Base-by-base conservation (phyloP, 352 stramenopile species). In the Globisporangium uncinulatum region DNA sequence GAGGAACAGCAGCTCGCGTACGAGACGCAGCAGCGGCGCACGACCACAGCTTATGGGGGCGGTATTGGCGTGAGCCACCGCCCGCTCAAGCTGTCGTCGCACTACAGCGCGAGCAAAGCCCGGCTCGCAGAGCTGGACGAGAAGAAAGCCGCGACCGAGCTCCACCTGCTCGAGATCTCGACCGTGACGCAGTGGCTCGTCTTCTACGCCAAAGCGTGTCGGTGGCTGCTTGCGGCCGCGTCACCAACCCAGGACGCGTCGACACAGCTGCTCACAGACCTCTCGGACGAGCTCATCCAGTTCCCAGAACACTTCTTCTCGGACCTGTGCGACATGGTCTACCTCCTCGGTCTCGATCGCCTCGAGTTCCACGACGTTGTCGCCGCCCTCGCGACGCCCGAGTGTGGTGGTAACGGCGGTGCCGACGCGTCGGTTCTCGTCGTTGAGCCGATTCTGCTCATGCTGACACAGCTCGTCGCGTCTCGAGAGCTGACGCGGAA, bases 301-400 rank as follows among this genome's bases (percentile, higher is more conserved):
- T 87, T 90, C 48, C 79, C 79, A 1, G 75, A 90, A 39, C 77
- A 88, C 59, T 87, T 88, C 43, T 86, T 90, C 54, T 76, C 86
- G n/a, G 79, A 90, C 54, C 17, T 90, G 34, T 90, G 79, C 46
- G 70, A 87, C 29, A 72, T 80, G 24, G 66, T 85, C 6, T 74
- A 78, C 49, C 56, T 87, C 19, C 65, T 89, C 37, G 74, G 70
- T 6, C 61, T 87, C 8, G 74, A 89, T 10, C 50, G 45, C 0
- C 37, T 72, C n/a, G 61, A 72, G 46, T 70, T 75, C 50, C 67
- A 69, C 36, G 62, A 69, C 54, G 34, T 79, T 6, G 51, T 71
- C 17, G 14, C 43, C 3, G 56, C 73, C 43, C 20, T 62, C 32
- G 13, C 3, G 24, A 29, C 24, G 24, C 24, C 24, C 24, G 24